Evolutionary conservation across 108 stramenopile species (phyloP).

Genomic region (Fistulifera pelliculosa): DNA sequence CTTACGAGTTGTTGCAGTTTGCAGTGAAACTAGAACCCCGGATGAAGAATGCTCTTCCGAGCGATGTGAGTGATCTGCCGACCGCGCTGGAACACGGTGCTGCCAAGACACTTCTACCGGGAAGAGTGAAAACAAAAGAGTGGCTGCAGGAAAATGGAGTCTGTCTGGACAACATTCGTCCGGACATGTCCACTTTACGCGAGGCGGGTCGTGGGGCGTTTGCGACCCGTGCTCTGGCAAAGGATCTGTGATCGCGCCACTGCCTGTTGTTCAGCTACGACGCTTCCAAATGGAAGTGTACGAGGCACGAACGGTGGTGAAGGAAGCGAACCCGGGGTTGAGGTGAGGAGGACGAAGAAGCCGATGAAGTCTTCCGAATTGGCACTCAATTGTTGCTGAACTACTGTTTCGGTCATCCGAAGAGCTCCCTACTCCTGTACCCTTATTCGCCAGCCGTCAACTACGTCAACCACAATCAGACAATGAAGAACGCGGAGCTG

Average conservation of each 20-base stretch:
- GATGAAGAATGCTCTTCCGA: slow-evolving; percentile 2
- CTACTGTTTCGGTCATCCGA: slow-evolving; percentile 40
- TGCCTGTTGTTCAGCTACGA: slow-evolving; percentile 59
- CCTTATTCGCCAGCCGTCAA: slow-evolving; percentile 27
- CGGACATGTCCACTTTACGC: slow-evolving; percentile 34
- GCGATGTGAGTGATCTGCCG: not conserved
- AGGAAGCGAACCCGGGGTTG: not conserved
- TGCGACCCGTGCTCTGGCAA: slow-evolving; percentile 67
- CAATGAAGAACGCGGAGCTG: slow-evolving; percentile 20
- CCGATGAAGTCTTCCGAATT: not conserved
- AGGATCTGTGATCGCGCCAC: slow-evolving; percentile 57
- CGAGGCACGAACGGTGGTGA: not conserved
- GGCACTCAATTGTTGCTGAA: slow-evolving; percentile 25
- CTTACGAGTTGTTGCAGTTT: slow-evolving; percentile 11
- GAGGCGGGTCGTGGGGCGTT: slow-evolving; percentile 74
- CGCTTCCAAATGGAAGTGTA: slow-evolving; percentile 24
- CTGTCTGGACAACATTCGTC: slow-evolving; percentile 70
- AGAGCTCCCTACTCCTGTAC: slow-evolving; percentile 29
- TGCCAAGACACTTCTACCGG: slow-evolving; percentile 16
- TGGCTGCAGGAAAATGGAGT: slow-evolving; percentile 62
- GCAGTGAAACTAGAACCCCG: slow-evolving; percentile 2
- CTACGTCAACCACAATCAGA: slow-evolving; percentile 49
- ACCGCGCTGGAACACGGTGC: slow-evolving; percentile 4
- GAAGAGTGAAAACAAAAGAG: slow-evolving; percentile 27
- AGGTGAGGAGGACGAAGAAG: not conserved